These are phyloP conservation scores for Diutina catenulata DNA, from an alignment of 1,139 yeast species.

Conservation along the genomic window DNA sequence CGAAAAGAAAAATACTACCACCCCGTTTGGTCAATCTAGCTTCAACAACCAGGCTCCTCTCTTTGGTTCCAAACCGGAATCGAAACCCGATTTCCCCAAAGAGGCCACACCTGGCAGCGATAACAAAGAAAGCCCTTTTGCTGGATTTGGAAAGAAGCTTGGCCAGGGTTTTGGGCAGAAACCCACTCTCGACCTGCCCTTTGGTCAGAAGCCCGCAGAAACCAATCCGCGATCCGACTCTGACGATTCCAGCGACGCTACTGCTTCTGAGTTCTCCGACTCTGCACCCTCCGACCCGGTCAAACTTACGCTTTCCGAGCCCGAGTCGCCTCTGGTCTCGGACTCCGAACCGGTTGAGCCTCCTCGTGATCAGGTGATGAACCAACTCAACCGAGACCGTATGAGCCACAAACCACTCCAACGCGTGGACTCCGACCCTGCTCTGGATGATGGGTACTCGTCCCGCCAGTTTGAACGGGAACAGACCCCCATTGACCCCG, in stretches of 20 bases:
- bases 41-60: not conserved
- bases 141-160: not conserved
- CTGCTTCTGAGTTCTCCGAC: not conserved
- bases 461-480: too few species aligned
- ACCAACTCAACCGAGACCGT: too few species aligned
- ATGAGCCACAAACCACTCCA: too few species aligned
- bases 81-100: not conserved
- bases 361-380: too few species aligned
- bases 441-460: too few species aligned
- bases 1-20: too few species aligned
- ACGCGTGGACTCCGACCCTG: too few species aligned
- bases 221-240: not conserved
- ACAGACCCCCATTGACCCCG: too few species aligned
- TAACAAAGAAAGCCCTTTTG: not conserved
- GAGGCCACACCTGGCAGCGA: not conserved
- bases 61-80: not conserved
- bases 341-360: too few species aligned
- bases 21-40: not conserved
- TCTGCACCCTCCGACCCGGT: not conserved
- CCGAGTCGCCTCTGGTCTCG: not conserved
- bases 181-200: not conserved
- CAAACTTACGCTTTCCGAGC: not conserved
- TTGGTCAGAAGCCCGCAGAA: not conserved
- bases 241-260: not conserved
- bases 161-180: not conserved